Base-by-base conservation (phyloP, 306 rosid genomes). In the Citrullus colocynthis region DNA sequence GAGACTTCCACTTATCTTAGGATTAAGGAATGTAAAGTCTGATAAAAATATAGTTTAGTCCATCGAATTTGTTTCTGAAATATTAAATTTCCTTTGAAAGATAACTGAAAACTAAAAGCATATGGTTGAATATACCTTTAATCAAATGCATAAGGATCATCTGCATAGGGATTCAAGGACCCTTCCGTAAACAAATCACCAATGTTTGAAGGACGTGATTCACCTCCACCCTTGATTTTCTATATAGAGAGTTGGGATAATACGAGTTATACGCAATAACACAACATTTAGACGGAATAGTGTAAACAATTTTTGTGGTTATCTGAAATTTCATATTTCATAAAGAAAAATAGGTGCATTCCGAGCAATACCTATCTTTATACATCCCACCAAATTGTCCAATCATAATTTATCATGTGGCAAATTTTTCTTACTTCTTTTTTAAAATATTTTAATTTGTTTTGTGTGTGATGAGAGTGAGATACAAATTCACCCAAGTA, bases 131-230 rank as follows among this genome's bases (percentile, higher is more conserved):
- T 76, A 78, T 92, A 95, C 98, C 98, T 87, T 82, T 85, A 92
- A 78, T 92, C 92, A 84, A 95, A 95, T 67, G 98, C 98, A 83
- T 89, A 95, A 55, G 98, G 98, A 84, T 92, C 98, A 64, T 95
- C 97, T 56, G 93, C 89, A 83, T 95, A 95, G n/a, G 97, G 98
- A 85, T 95, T 93, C 81, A 95, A 86, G 76, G 97, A 92, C 45
- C 98, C 98, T 87, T 92, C 98, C n/a, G 96, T 81, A 87, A 95
- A 95, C 90, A 95, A 65, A 83, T 95, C 97, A 36, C 97, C 97
- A 0, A 95, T 90, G 81, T 87, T 90, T 82, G 97, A 89, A 81
- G 93, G 92, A 62, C 63, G 87, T 60, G 87, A 83, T 74, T 82
- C 89, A 51, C 75, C 85, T 80, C 80, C 85, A 70, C 80, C 90